Evolutionary conservation across 257 asterid genomes (phyloP).

Genomic region (Plantago ovata): DNA sequence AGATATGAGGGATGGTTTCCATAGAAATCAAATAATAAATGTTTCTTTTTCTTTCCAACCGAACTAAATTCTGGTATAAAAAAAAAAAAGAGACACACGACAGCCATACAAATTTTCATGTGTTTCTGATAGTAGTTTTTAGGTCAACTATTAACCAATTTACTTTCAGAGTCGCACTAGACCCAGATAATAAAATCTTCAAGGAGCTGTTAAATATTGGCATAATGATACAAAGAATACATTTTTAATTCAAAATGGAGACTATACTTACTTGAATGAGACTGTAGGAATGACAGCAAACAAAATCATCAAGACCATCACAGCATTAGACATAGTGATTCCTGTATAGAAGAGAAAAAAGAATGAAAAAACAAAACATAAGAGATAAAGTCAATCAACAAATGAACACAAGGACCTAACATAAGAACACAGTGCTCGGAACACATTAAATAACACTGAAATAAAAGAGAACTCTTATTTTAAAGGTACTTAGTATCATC

Average conservation of each 20-base stretch:
- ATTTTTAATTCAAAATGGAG: constrained; percentile 13
- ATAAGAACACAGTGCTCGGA: constrained; percentile 5
- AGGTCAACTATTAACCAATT: constrained; percentile 3
- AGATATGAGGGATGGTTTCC: no score
- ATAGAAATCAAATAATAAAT: neutral
- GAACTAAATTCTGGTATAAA: neutral
- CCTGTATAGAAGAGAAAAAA: constrained; percentile 40
- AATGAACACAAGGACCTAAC: neutral
- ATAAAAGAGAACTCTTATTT: constrained; percentile 2
- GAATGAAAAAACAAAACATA: neutral
- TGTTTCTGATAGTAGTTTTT: constrained; percentile 10
- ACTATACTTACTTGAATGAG: constrained; percentile 62
- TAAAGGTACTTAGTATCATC: neutral
- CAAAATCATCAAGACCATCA: constrained; percentile 60
- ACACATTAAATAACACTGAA: constrained; percentile 13
- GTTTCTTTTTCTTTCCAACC: constrained; percentile 10
- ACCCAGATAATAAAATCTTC: constrained; percentile 10
- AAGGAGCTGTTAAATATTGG: neutral
- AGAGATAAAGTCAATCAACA: neutral
- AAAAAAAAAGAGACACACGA: no score
- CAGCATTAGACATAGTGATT: constrained; percentile 53
- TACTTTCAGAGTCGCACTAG: constrained; percentile 10
- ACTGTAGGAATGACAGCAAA: constrained; percentile 86
- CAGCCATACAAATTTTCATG: constrained; percentile 8
- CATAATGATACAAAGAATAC: constrained; percentile 4